A percentile compares a stretch with the other conserved stretches of the same genome.
Evolutionary conservation across 306 rosid species (phyloP).

Genomic region (Delonix regia): DNA sequence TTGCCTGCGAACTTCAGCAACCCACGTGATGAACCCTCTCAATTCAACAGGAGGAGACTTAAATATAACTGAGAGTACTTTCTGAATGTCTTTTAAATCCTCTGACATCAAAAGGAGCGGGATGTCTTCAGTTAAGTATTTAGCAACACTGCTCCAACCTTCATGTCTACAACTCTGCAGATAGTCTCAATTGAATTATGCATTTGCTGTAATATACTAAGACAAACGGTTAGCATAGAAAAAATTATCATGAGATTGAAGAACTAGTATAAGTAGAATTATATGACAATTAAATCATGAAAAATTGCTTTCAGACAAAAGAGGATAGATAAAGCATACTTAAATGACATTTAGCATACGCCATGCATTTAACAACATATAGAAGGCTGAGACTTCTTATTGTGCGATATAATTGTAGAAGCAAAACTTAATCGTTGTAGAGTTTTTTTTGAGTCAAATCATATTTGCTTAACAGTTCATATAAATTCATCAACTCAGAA

Average conservation of each 20-base stretch:
- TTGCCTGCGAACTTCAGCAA: constrained; percentile 92
- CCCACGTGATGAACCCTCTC: constrained; percentile 75
- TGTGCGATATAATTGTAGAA: constrained; percentile 4
- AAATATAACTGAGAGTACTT: constrained; percentile 60
- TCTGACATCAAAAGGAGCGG: constrained; percentile 66
- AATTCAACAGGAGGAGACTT: constrained; percentile 75
- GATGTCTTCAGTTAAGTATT: constrained; percentile 70
- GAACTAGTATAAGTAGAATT: constrained; percentile 6
- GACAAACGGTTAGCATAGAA: constrained; percentile 25
- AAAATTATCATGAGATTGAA: constrained; percentile 17
- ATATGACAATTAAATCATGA: not conserved
- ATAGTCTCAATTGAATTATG: constrained; percentile 31
- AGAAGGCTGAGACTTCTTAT: constrained; percentile 9
- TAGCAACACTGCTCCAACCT: constrained; percentile 68
- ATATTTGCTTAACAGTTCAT: constrained; percentile 8
- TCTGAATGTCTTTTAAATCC: constrained; percentile 62
- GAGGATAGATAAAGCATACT: not conserved
- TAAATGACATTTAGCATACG: not conserved
- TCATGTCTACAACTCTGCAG: constrained; percentile 93
- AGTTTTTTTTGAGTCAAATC: constrained; percentile 16
- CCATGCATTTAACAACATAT: constrained; percentile 1
- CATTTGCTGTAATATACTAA: constrained; percentile 29
- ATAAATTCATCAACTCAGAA: constrained; percentile 33
- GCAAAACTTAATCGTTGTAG: constrained; percentile 2
- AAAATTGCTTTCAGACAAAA: not conserved